A percentile compares a stretch with the other conserved stretches of the same genome.
Conservation (phyloP, 2,329 filamentous ascomycete genomes). For the Orbilia oligospora region DNA sequence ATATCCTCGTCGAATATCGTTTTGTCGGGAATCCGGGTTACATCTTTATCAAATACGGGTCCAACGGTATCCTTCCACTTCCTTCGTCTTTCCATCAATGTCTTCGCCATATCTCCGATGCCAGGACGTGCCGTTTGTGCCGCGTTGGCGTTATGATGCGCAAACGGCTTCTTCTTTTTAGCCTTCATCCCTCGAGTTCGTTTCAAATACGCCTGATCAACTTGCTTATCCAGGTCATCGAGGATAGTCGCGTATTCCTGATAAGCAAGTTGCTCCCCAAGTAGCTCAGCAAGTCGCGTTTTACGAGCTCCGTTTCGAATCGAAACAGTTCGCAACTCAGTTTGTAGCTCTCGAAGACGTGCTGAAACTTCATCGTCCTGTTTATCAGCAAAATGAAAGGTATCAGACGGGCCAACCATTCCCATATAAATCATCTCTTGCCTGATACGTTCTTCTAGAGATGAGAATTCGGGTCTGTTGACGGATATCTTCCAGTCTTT, state of each 20-base stretch:
- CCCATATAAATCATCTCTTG: slow-evolving; percentile 92
- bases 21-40: slow-evolving; percentile 62
- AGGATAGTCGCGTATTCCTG: slow-evolving; percentile 98
- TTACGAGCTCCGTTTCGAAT: slow-evolving; percentile 93
- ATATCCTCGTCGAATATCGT: slow-evolving; percentile 62
- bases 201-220: slow-evolving; percentile 95
- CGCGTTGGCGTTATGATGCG: slow-evolving; percentile 74
- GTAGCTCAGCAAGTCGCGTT: slow-evolving; percentile 84
- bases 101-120: slow-evolving; percentile 91
- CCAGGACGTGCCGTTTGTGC: slow-evolving; percentile 77
- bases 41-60: slow-evolving; percentile 86
- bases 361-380: slow-evolving; percentile 95
- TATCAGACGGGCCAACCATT: slow-evolving; percentile 81
- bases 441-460: slow-evolving; percentile 91
- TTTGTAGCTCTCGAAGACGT: slow-evolving; percentile 86
- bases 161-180: slow-evolving; percentile 88
- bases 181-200: slow-evolving; percentile 94
- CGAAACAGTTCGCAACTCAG: slow-evolving; percentile 84
- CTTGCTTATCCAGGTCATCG: slow-evolving; percentile 88
- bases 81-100: slow-evolving; percentile 88
- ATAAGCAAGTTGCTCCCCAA: slow-evolving; percentile 92
- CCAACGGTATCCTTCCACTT: slow-evolving; percentile 94
- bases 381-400: slow-evolving; percentile 80
- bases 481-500: slow-evolving; percentile 80
- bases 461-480: slow-evolving; percentile 84